Base-by-base conservation (phyloP, 768 basidiomycete species). In the Mycena metata region DNA sequence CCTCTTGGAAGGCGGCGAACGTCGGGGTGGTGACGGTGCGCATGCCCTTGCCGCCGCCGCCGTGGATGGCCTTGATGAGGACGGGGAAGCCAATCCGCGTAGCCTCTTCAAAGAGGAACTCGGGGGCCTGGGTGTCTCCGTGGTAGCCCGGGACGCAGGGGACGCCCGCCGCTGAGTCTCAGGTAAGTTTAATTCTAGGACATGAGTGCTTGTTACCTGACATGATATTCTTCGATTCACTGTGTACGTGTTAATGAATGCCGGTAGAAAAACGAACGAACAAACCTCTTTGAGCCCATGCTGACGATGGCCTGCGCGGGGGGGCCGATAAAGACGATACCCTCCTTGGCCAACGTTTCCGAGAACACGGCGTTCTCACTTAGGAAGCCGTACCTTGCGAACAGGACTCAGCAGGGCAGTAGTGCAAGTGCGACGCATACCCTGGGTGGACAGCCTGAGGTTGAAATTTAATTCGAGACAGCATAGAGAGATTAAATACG, bases 221-320 rank as follows among this genome's bases (percentile, higher is more conserved):
- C 96, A 97, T 96, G 75, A 97, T 97, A 66, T 94, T 96, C 83
- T 98, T 98, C 43, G 95, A 96, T 83, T 96, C 95, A 64, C 95
- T 93, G 64, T 8, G 2, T n/a, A 13, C 42, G 15, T 2, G 19
- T 65, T 23, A 15, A 59, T 21, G 50, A 24, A 19, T 1, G 36
- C 12, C 21, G 33, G 35, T 12, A 0, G 9, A 11, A 39, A 12
- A 11, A 16, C 26, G 41, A 21, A 36, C 33, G 5, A 19, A 26
- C 12, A 67, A 81, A 94, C 93, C 95, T 95, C 84, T 98, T 98
- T 0, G 94, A 96, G 2, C 96, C 96, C 96, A 98, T 98, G 74
- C 91, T 93, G 16, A 92, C 81, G 69, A 98, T 98, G 35, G 96
- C 96, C 72, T 86, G 87, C 0, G 92, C 86, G 2, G 96, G 94